phyloP scores from a whole-genome alignment of 345 rosid species.

The Lumnitzera racemosa region DNA sequence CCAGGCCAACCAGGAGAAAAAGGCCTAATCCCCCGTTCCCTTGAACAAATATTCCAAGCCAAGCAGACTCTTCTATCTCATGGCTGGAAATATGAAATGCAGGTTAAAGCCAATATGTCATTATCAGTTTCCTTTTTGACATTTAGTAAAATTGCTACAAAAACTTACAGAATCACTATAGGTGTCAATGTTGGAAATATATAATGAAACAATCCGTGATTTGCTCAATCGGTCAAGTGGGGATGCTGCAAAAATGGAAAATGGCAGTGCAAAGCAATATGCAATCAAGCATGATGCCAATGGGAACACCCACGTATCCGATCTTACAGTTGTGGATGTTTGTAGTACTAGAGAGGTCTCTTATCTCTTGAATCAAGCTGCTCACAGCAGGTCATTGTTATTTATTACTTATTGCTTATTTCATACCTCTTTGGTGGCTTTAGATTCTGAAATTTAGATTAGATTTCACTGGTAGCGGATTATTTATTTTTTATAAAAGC shows the following conservation, averaged over 20 bases:
- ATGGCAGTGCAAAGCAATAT: conserved; percentile 47
- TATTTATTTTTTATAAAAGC: no score
- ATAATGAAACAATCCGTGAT: conserved; percentile 89
- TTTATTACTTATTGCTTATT: background rate
- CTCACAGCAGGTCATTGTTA: conserved; percentile 59
- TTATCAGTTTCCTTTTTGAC: background rate
- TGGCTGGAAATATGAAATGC: conserved; percentile 98
- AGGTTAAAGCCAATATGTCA: conserved; percentile 30
- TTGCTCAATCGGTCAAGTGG: conserved; percentile 36
- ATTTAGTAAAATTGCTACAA: background rate
- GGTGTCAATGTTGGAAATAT: conserved; percentile 98
- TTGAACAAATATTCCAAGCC: conserved; percentile 91
- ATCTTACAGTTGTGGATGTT: conserved; percentile 73
- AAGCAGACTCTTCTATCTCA: conserved; percentile 76
- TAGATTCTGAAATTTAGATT: no score
- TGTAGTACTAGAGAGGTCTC: conserved; percentile 61
- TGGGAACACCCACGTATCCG: conserved; percentile 76
- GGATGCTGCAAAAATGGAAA: conserved; percentile 48
- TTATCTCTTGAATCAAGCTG: conserved; percentile 71
- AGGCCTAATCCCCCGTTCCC: conserved; percentile 81
- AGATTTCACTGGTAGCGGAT: no score
- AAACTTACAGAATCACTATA: conserved; percentile 15
- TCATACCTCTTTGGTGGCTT: no score
- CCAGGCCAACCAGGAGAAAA: conserved; percentile 62
- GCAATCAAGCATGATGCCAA: conserved; percentile 67